phyloP scores from a whole-genome alignment of 2,329 filamentous ascomycete genomes.

The Sporothrix variecibatus region DNA sequence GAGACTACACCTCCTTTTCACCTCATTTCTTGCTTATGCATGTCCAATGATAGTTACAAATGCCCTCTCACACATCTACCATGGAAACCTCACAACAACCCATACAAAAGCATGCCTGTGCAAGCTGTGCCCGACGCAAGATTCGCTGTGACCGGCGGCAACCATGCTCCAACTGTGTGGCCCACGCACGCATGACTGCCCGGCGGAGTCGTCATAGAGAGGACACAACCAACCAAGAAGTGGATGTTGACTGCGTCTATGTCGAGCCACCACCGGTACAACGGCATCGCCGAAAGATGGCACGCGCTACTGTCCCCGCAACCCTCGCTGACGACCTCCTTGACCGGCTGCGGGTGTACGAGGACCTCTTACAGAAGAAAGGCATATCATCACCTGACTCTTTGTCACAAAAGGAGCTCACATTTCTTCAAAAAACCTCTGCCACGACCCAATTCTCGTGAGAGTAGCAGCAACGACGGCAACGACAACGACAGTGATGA shows the following conservation, averaged over 20 bases:
- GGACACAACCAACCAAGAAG: no score
- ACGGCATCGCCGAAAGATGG: conserved; percentile 33
- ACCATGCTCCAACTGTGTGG: conserved; percentile 30
- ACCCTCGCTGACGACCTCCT: conserved; percentile 37
- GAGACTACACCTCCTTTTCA: not conserved
- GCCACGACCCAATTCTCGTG: not conserved
- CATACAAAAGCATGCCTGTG: conserved; percentile 27
- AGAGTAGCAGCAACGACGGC: not conserved
- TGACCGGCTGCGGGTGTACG: conserved; percentile 34
- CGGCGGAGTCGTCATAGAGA: not conserved
- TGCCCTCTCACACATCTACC: not conserved
- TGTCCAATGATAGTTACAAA: no score
- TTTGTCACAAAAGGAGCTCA: not conserved
- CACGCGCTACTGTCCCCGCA: conserved; percentile 27
- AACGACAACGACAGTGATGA: conserved; percentile 17
- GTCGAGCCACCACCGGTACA: conserved; percentile 28
- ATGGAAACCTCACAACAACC: not conserved
- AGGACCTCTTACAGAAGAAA: conserved; percentile 36
- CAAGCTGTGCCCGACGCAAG: conserved; percentile 30
- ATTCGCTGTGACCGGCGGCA: conserved; percentile 31
- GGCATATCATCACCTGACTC: conserved; percentile 29
- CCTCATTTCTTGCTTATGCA: not conserved
- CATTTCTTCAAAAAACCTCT: not conserved
- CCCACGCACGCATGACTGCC: conserved; percentile 23
- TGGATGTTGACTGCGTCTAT: conserved; percentile 32